Base-by-base conservation (phyloP, 306 rosid species). In the Benincasa hispida region DNA sequence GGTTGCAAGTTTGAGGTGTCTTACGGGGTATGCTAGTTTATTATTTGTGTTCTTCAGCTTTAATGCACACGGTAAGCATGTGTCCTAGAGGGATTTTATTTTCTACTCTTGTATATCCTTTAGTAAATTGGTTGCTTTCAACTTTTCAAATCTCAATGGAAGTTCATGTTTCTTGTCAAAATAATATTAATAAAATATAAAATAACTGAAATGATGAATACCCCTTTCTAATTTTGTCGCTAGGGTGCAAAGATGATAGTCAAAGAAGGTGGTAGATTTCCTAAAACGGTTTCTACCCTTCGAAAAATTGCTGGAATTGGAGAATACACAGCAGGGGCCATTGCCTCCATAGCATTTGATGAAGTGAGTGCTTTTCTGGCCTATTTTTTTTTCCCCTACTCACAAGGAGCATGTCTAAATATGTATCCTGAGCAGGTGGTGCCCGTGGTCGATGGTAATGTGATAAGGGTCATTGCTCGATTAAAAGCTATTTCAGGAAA, bases 381-480 rank as follows among this genome's bases (percentile, higher is more conserved):
- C 82, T 76, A 82, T 77, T 75, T 82, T 81, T 72, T 17, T 34
- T 4, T 6, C 3, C 13, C 19, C 5, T 12, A 59, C 34, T 37
- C 79, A 81, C 51, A 34, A 37, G 50, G 19, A 11, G 27, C 60
- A 28, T 63, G 61, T 76, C 83, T 81, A 57, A 88, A 84, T 76
- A 51, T 51, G 45, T 78, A 19, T 72, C 27, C 53, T 84, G 53
- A 72, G 72, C 96, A 93, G 98, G 92, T 78, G 47, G 96, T 87
- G 84, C 98, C 98, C 9, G 93, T 93, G 77, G 97, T 93, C 53
- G 98, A 93, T 79, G 97, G 98, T 57, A 93, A 93, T 82, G 98
- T 93, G n/a, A 82, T 90, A 81, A 82, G 98, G 87, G 98, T 89
- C 80, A 87, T 86, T 77, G 90, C 97, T 73, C 88, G 98, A 81